Evolutionary conservation across 169 alveolate species (phyloP).

Genomic region (Amoebophrya sp.): DNA sequence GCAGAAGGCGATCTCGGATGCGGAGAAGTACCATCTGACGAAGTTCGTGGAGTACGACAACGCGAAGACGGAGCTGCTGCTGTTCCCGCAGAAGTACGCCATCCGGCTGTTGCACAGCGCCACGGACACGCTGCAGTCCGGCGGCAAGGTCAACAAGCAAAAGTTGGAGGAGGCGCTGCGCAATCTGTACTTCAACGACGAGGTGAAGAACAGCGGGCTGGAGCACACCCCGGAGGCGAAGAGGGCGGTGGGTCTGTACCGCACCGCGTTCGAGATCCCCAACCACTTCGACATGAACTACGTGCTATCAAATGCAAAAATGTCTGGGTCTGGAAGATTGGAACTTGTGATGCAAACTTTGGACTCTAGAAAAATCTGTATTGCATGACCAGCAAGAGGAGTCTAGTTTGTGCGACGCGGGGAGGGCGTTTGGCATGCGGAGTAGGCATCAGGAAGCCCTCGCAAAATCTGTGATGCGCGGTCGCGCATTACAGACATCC

Average conservation of each 20-base stretch:
- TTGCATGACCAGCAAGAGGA: too few relatives aligned
- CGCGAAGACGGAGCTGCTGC: constrained; percentile 7
- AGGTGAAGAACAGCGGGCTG: neutral
- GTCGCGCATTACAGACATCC: too few relatives aligned
- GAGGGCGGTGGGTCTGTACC: neutral
- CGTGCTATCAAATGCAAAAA: too few relatives aligned
- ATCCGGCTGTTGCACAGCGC: neutral
- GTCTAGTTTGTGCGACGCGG: too few relatives aligned
- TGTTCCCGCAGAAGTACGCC: constrained; percentile 18
- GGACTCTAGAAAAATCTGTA: too few relatives aligned
- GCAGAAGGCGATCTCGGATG: neutral
- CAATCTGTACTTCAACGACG: neutral
- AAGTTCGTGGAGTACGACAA: neutral
- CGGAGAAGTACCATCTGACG: neutral
- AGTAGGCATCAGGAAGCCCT: too few relatives aligned
- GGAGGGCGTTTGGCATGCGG: too few relatives aligned
- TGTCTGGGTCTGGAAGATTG: too few relatives aligned
- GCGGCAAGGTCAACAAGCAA: neutral
- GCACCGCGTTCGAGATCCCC: too few relatives aligned
- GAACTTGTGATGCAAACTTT: too few relatives aligned
- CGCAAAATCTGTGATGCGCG: too few relatives aligned
- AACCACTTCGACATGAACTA: too few relatives aligned
- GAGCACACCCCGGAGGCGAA: constrained; percentile 23
- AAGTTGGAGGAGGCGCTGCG: neutral
- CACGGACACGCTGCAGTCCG: neutral